These are phyloP conservation scores for Epichloe hybrida DNA, from an alignment of 2,329 filamentous ascomycete genomes.

Conservation along the genomic window DNA sequence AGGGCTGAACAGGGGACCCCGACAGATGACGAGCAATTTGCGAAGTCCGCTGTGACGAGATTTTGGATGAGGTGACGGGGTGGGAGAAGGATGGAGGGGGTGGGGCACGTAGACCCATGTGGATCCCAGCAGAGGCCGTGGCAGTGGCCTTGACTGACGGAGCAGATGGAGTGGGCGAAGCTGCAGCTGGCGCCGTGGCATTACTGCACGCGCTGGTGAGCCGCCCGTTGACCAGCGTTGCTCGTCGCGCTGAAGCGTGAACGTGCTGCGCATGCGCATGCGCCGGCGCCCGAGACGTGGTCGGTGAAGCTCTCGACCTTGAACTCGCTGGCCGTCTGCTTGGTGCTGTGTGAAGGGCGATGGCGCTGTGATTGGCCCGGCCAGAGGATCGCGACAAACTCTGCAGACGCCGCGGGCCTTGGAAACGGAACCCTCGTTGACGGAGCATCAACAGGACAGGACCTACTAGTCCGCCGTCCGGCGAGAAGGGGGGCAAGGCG, in stretches of 20 bases:
- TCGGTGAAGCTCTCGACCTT: not conserved
- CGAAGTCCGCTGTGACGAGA: conserved; percentile 36
- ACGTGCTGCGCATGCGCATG: no score
- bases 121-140: conserved; percentile 1
- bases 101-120: conserved; percentile 21
- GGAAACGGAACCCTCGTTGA: not conserved
- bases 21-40: conserved; percentile 44
- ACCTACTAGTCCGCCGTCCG: not conserved
- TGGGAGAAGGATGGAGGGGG: conserved; percentile 23
- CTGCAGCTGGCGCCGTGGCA: not conserved
- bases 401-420: conserved; percentile 7
- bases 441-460: conserved; percentile 4
- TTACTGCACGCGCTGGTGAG: not conserved
- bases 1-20: conserved; percentile 8
- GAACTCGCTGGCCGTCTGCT: not conserved
- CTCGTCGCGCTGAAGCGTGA: not conserved
- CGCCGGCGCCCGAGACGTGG: not conserved
- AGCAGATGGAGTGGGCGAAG: not conserved
- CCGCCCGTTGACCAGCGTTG: not conserved
- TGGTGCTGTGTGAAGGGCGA: not conserved
- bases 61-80: conserved; percentile 21
- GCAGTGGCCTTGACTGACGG: not conserved
- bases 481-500: not conserved
- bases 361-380: conserved; percentile 7
- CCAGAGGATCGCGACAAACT: not conserved